phyloP scores from a whole-genome alignment of 176 grass and related monocot species.

The Aegilops speltoides region DNA sequence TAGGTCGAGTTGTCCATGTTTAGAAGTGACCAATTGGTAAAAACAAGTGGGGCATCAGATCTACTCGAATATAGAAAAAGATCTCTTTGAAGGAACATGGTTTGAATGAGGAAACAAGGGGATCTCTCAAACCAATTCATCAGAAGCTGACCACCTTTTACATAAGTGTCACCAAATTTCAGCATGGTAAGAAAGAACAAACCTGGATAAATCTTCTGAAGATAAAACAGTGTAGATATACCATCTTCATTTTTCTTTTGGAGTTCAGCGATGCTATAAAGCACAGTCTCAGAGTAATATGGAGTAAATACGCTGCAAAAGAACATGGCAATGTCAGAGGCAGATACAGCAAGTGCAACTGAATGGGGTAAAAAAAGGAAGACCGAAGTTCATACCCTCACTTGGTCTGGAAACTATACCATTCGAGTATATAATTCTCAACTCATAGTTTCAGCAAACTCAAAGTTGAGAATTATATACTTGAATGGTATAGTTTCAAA shows the following conservation, averaged over 20 bases:
- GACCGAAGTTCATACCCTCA: neutral
- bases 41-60: neutral
- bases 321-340: slow-evolving; percentile 25
- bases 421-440: neutral
- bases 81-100: neutral
- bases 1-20: neutral
- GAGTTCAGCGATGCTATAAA: slow-evolving; percentile 82
- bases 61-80: neutral
- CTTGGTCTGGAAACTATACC: neutral
- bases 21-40: neutral
- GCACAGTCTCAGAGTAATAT: slow-evolving; percentile 89
- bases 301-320: slow-evolving; percentile 91
- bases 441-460: neutral
- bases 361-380: neutral
- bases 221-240: slow-evolving; percentile 89
- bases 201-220: slow-evolving; percentile 98
- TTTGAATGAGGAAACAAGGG: neutral
- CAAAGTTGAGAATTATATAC: neutral
- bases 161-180: slow-evolving; percentile 8
- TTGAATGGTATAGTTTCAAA: neutral
- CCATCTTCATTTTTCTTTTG: slow-evolving; percentile 93
- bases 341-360: slow-evolving; percentile 24
- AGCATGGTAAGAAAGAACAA: slow-evolving; percentile 12
- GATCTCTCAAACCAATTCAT: slow-evolving; percentile 2
- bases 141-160: neutral